A percentile compares a stretch with the other conserved stretches of the same genome.
Conservation (phyloP, 164 flowering plant species). For the Magnolia sinica region DNA sequence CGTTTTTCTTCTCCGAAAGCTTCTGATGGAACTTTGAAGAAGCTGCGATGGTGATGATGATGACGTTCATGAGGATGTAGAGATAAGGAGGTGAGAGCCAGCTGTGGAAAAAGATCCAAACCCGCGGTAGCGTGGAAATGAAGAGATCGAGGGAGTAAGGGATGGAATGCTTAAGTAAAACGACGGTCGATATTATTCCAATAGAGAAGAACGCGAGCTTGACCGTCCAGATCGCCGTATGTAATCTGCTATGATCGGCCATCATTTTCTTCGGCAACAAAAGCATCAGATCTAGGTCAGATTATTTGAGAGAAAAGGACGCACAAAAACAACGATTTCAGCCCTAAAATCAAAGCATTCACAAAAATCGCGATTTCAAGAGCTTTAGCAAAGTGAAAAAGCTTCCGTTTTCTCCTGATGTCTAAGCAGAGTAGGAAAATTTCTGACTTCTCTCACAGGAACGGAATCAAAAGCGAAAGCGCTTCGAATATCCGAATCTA, state of each 20-base stretch:
- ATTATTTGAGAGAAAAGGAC: not conserved
- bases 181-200: conserved; percentile 21
- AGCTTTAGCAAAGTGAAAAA: not conserved
- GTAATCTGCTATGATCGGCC: conserved; percentile 14
- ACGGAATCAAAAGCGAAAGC: not conserved
- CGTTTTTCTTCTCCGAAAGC: conserved; percentile 6
- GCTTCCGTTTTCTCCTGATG: not conserved
- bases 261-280: conserved; percentile 4
- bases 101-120: conserved; percentile 35
- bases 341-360: not conserved
- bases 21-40: conserved; percentile 41
- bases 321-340: not conserved
- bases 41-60: conserved; percentile 66
- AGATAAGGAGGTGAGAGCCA: conserved; percentile 72
- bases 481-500: not conserved
- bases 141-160: conserved; percentile 17
- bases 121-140: conserved; percentile 26
- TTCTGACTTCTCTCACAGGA: not conserved
- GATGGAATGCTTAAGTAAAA: conserved; percentile 20
- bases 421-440: not conserved
- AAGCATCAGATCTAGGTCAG: not conserved
- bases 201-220: conserved; percentile 14
- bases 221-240: conserved; percentile 19
- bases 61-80: conserved; percentile 57
- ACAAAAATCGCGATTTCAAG: no score